Evolutionary conservation across 257 asterid species (phyloP).

Genomic region (Fraxinus anomala): DNA sequence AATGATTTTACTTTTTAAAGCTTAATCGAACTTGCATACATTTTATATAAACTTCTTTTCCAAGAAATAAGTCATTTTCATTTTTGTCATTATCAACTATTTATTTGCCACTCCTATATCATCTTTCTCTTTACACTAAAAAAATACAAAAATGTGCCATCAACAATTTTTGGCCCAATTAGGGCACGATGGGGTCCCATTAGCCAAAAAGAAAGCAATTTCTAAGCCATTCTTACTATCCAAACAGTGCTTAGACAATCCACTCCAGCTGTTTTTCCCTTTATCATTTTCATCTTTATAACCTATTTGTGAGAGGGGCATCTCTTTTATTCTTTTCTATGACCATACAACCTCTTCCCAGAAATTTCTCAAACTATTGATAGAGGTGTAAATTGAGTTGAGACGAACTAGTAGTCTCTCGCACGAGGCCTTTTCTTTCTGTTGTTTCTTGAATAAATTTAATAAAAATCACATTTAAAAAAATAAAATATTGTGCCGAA

Average conservation of each 20-base stretch:
- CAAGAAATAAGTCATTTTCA: neutral
- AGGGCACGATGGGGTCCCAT: neutral
- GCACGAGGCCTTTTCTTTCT: too few species aligned
- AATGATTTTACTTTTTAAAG: too few species aligned
- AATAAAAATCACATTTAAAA: too few species aligned
- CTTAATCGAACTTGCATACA: too few species aligned
- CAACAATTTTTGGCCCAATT: neutral
- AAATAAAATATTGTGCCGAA: too few species aligned
- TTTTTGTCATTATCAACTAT: neutral
- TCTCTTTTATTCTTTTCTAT: neutral
- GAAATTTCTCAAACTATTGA: neutral
- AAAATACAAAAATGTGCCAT: neutral
- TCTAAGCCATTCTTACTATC: conserved; percentile 1
- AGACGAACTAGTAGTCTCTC: too few species aligned
- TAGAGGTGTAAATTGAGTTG: neutral
- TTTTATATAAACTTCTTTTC: neutral
- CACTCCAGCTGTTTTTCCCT: conserved; percentile 14
- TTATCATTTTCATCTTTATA: neutral
- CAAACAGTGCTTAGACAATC: conserved; percentile 19
- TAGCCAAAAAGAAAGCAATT: neutral
- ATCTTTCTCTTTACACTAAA: neutral
- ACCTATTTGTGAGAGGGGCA: neutral
- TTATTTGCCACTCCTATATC: neutral
- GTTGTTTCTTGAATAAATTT: too few species aligned
- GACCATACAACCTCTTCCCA: neutral